phyloP scores from a whole-genome alignment of 257 asterid genomes.

The Solanum corneliomulleri region DNA sequence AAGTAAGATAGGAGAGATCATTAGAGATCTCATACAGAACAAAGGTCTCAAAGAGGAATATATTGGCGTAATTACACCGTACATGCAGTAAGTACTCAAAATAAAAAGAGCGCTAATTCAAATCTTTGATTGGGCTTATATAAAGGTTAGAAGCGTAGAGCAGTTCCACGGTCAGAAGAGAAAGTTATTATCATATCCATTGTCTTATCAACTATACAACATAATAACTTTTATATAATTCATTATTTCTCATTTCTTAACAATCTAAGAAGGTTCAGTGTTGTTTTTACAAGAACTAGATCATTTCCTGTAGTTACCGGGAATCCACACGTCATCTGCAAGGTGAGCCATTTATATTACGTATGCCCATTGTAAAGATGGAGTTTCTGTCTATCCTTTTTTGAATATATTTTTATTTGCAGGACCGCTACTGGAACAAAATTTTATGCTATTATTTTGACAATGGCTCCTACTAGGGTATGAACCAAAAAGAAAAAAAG shows the following conservation, averaged over 20 bases:
- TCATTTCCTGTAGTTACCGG: conserved; percentile 73
- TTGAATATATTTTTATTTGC: background rate
- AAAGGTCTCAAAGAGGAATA: conserved; percentile 52
- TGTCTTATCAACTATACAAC: conserved; percentile 76
- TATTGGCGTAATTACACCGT: conserved; percentile 91
- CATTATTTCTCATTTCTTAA: conserved; percentile 82
- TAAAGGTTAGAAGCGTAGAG: conserved; percentile 86
- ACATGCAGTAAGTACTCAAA: conserved; percentile 73
- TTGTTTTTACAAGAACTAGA: conserved; percentile 71
- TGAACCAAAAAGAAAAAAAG: too few species aligned
- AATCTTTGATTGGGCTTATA: conserved; percentile 15
- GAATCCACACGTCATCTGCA: conserved; percentile 88
- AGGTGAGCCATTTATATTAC: conserved; percentile 30
- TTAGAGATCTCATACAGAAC: conserved; percentile 23
- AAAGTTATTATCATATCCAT: conserved; percentile 76
- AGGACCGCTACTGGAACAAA: conserved; percentile 76
- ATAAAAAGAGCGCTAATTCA: conserved; percentile 50
- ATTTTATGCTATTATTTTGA: conserved; percentile 80
- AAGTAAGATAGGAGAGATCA: conserved; percentile 71
- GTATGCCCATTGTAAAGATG: background rate
- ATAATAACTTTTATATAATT: conserved; percentile 59
- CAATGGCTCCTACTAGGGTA: conserved; percentile 35
- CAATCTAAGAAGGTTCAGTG: conserved; percentile 89
- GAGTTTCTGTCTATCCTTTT: background rate
- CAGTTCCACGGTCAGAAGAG: conserved; percentile 94